Base-by-base conservation (phyloP, 2,329 filamentous ascomycete species). In the Fusarium musae region DNA sequence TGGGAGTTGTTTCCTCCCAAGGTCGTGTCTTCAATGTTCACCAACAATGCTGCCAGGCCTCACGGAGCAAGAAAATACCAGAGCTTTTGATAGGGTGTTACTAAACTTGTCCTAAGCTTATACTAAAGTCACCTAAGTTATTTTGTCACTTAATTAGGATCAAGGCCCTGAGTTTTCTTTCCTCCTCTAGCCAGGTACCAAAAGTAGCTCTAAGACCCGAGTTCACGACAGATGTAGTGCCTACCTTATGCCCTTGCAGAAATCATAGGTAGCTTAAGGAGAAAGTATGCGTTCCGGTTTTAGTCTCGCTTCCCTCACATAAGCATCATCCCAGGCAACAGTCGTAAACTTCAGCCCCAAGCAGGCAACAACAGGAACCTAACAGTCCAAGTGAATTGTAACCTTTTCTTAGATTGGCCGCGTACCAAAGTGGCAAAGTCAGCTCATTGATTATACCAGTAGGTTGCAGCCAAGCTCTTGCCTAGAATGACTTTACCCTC, bases 311-410 rank as follows among this genome's bases (percentile, higher is more conserved):
- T 23, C 16, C 19, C 16, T 32, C 28, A 21, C 26, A 15, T 19
- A 34, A 43, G 37, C 47, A n/a, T n/a, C 23, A 39, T 34, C 30
- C 43, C 30, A 70, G 66, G 61, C 61, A 66, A 40, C 63, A 34
- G 34, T 19, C 26, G 43, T 39, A 56, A 34, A 52, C 40, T 40
- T 59, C 68, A 68, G 58, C 53, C 58, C 36, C 49, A 21, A 42
- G 21, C 61, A 68, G 63, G 69, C 63, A 72, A 42, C 37, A 43
- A 19, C 21, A 32, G 30, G 37, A 42, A 40, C 49, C 49, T 56
- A 28, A 44, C n/a, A 52, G 19, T 17, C 15, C 16, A 34, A 50
- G 47, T 16, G 12, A 36, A 13, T 19, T 26, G 9, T 21, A 21
- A 21, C 10, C 30, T 49, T 26, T 15, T 15, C 16, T 36, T 26